Conservation (phyloP, 768 basidiomycete species). For the Auriscalpium vulgare region DNA sequence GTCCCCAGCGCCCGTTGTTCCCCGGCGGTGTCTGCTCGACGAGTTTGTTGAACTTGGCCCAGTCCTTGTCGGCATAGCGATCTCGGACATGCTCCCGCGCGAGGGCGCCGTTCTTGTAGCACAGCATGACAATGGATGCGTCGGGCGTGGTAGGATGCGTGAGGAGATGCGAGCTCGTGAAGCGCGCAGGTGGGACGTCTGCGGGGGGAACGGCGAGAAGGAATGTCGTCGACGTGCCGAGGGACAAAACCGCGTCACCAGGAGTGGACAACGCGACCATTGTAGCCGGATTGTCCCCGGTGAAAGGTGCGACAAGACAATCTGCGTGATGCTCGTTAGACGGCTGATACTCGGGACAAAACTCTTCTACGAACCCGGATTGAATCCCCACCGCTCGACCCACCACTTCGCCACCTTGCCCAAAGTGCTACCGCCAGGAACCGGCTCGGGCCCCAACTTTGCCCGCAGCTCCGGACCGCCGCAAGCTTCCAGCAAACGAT, state of each 20-base stretch:
- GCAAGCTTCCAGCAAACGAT: constrained; percentile 53
- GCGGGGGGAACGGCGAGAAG: constrained; percentile 69
- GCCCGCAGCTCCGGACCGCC: constrained; percentile 57
- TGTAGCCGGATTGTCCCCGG: constrained; percentile 86
- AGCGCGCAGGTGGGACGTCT: constrained; percentile 53
- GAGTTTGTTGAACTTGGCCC: constrained; percentile 63
- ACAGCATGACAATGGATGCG: constrained; percentile 83
- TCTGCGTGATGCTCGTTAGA: constrained; percentile 30
- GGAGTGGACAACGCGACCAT: constrained; percentile 66
- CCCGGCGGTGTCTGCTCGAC: constrained; percentile 48
- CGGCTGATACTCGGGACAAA: background rate
- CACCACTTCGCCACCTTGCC: constrained; percentile 66
- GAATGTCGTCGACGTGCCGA: constrained; percentile 85
- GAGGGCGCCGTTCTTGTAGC: constrained; percentile 84
- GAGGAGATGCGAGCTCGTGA: constrained; percentile 69
- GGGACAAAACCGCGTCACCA: constrained; percentile 76
- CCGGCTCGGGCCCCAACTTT: constrained; percentile 74
- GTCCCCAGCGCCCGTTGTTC: constrained; percentile 53
- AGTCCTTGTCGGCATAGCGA: constrained; percentile 48
- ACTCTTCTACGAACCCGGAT: constrained; percentile 35
- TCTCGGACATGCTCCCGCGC: constrained; percentile 74
- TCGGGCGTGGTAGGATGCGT: constrained; percentile 55
- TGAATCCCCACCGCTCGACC: constrained; percentile 69
- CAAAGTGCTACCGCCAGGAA: constrained; percentile 58
- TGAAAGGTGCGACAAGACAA: constrained; percentile 77